Evolutionary conservation across 2,329 filamentous ascomycete genomes (phyloP), one percentile per base, ranked within the genome.

Genomic region (Colletotrichum gigasporum): DNA sequence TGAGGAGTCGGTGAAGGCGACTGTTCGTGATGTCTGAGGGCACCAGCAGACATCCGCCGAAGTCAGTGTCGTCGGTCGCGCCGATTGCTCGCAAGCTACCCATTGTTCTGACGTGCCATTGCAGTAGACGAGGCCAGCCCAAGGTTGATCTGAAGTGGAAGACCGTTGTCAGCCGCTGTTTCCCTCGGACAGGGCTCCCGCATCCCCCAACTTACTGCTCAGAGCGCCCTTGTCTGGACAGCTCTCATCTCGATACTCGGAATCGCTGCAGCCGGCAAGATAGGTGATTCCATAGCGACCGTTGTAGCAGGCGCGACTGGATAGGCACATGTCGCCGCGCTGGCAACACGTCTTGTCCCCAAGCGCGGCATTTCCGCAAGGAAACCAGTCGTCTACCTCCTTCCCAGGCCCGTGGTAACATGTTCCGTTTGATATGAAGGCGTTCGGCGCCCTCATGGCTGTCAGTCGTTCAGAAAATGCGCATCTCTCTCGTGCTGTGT

Each of bases 231-330:
- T 80, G 61, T 74, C 44, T 0, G 78, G 78, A 61, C 78, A 80
- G 52, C 65, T 74, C 3, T 41, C 30, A 47, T 75, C 69, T 12
- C 66, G 42, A 60, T 78, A 78, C 2, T 66, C 54, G 2, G 65
- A 63, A 39, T 79, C 75, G 22, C 73, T 78, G 66, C 77, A 79
- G 11, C 76, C 78, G 3, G 76, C 72, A 14, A 76, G 69, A 35
- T 80, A 80, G 2, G 77, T 80, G 16, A 71, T 59, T n/a, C 71
- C 73, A 28, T 66, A 69, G 5, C 50, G 34, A n/a, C 45, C 47
- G 9, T 69, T 70, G 64, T 67, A 76, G 60, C 68, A 71, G 35
- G 66, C 68, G 30, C 71, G 67, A 60, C 69, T 70, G 48, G 69
- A 70, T 11, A 78, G 71, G 65, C 76, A 78, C 35, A 70, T 70